Percentiles rank a stretch among this genome's conserved stretches.
phyloP scores from a whole-genome alignment of 768 basidiomycete genomes.

The Cystobasidium ongulense region DNA sequence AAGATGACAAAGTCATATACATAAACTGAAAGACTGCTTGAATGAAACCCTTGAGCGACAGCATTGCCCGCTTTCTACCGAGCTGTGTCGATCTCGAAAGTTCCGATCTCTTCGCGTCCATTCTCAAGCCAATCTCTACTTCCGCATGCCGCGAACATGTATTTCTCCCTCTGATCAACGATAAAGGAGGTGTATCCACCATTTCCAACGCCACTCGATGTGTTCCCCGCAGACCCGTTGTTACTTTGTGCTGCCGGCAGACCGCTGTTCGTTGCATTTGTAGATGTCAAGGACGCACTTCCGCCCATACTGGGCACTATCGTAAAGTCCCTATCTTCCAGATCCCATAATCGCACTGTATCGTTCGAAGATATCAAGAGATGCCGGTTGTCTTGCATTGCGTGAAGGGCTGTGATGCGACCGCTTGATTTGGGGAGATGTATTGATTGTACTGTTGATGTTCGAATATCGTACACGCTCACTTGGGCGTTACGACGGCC shows the following conservation, averaged over 20 bases:
- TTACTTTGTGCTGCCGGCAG: not conserved
- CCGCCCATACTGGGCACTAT: not conserved
- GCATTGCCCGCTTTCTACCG: not conserved
- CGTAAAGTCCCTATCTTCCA: not conserved
- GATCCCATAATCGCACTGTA: slow-evolving; percentile 12
- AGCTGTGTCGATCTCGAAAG: not conserved
- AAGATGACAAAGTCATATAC: not conserved
- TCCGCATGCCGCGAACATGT: slow-evolving; percentile 12
- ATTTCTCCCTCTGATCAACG: slow-evolving; percentile 5
- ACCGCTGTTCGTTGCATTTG: not conserved
- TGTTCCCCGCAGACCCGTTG: not conserved
- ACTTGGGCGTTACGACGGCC: slow-evolving; percentile 83
- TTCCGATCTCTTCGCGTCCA: slow-evolving; percentile 17
- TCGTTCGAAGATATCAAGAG: slow-evolving; percentile 45
- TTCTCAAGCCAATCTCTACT: slow-evolving; percentile 15
- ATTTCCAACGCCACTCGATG: not conserved
- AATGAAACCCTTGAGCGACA: no score
- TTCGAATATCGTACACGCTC: slow-evolving; percentile 85
- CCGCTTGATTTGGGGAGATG: slow-evolving; percentile 57
- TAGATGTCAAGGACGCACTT: not conserved
- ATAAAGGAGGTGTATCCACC: not conserved
- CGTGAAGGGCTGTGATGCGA: slow-evolving; percentile 79
- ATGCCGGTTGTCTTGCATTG: slow-evolving; percentile 85
- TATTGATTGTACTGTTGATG: slow-evolving; percentile 13
- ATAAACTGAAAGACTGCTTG: no score